Base-by-base conservation (phyloP, 371 early-diverging fungal genomes). In the Lichtheimia ramosa region DNA sequence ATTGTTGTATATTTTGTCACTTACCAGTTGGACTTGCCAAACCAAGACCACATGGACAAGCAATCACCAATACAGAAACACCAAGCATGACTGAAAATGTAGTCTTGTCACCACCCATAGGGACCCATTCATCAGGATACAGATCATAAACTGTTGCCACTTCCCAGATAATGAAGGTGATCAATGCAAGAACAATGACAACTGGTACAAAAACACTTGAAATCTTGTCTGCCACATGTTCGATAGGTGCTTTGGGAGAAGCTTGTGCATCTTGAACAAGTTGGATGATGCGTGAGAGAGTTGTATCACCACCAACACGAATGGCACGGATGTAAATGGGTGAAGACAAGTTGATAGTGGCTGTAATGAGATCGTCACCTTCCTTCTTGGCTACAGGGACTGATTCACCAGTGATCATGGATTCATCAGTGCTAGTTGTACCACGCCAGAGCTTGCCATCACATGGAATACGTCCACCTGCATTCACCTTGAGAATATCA, bases 351-450 rank as follows among this genome's bases (percentile, higher is more conserved):
- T 87, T 86, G 69, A 89, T 80, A 2, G 86, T 83, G 0, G 84
- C 89, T 46, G 82, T 80, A 43, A 84, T 83, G 14, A 88, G 81
- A 27, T 67, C 72, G 51, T 75, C 79, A 10, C 73, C 73, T 54
- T 74, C 72, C 0, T 69, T 75, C 66, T 90, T 91, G 24, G 69
- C 71, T 2, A 92, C 83, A 14, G 92, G 92, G 12, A 91, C 59
- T 15, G 89, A 79, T 68, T 94, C 94, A 41, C 94, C 94, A 0
- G 94, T 94, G 40, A 94, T 83, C 83, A 92, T 89, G 53, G 88
- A 84, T 68, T 92, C 92, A 59, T 94, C 92, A 6, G 89, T 75
- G 39, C 77, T 77, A 4, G 81, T 76, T 18, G 70, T 65, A 0
- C 88, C 88, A 54, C 79, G 74, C 81, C 86, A 83, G 10, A 87